Percentiles rank a stretch among this genome's conserved stretches.
These are phyloP conservation scores for Nectriaceae sp. DNA, from an alignment of 2,329 filamentous ascomycete species.

Conservation along the genomic window DNA sequence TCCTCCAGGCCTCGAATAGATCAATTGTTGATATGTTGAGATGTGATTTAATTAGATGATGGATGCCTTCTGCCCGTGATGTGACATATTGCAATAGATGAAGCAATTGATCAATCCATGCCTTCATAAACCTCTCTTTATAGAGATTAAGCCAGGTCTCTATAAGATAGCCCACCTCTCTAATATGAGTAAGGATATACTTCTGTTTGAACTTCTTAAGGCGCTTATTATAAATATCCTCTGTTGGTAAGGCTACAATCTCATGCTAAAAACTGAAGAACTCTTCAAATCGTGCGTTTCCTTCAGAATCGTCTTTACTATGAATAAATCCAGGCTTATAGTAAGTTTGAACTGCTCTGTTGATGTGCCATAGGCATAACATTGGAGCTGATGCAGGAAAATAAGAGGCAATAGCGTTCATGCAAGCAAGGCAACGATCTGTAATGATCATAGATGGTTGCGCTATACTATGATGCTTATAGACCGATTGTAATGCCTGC, in stretches of 20 bases:
- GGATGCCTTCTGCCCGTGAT: background rate
- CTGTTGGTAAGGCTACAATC: too few relatives aligned
- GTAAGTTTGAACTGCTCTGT: background rate
- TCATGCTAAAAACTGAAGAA: too few relatives aligned
- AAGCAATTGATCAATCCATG: conserved; percentile 1
- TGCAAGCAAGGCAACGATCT: too few relatives aligned
- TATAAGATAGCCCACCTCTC: background rate
- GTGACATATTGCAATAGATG: background rate
- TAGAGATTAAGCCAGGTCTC: conserved; percentile 15
- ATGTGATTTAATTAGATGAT: background rate
- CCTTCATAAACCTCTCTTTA: too few relatives aligned
- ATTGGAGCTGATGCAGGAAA: too few relatives aligned
- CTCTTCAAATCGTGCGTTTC: background rate
- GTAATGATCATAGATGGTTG: conserved; percentile 6
- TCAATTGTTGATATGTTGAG: too few relatives aligned
- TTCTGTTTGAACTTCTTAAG: background rate
- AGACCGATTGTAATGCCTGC: conserved; percentile 12
- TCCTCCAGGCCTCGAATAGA: too few relatives aligned
- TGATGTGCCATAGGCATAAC: conserved; percentile 1
- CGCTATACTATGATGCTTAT: conserved; percentile 2
- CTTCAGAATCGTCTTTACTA: background rate
- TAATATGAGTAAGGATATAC: too few relatives aligned
- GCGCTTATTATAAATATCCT: conserved; percentile 9
- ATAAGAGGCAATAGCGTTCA: too few relatives aligned
- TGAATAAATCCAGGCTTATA: background rate